Base-by-base conservation (phyloP, 768 basidiomycete genomes). In the Leccinum imitatum region DNA sequence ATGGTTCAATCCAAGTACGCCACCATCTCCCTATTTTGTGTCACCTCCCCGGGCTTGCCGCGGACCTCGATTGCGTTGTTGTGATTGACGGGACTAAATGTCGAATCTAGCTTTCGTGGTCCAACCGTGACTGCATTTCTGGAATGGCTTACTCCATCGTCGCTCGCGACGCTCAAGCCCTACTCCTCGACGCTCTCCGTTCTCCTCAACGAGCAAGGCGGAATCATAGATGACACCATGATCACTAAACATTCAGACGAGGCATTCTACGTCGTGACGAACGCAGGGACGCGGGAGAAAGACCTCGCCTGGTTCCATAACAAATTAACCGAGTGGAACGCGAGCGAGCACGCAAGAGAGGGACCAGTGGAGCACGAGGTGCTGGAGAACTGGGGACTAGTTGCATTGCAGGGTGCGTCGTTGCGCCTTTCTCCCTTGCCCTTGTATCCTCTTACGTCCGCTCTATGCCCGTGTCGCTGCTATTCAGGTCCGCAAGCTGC, bases 221-320 rank as follows among this genome's bases (percentile, higher is more conserved):
- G 97, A 8, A 98, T 98, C 65, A 91, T 99, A 57, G 96, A 99
- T 75, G 97, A 99, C 72, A 90, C 90, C 19, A 84, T 98, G 71
- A 86, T 98, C 70, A 92, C 91, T 21, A 93, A 92, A 67, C 93
- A 95, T 71, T 82, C 87, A 0, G 69, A 82, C 6, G 82, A 87
- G 66, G 85, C 88, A 0, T 98, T 86, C 76, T 99, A 98, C 70
- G 90, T 98, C 57, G 96, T 99, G 25, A 99, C 97, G 0, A 98
- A 98, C 70, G 96, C 96, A 1, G 95, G 93, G 2, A 78, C 96
- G 39, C 82, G 93, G 25, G 85, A 86, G 3, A 82, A 86, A 63
- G 96, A 97, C 68, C 79, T 95, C 10, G 77, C 84, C 3, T 95
- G 91, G 90, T 87, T 98, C 67, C 66, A 69, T 27, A 71, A 77